Evolutionary conservation across 768 basidiomycete species (phyloP).

Genomic region (Mycena sanguinolenta): DNA sequence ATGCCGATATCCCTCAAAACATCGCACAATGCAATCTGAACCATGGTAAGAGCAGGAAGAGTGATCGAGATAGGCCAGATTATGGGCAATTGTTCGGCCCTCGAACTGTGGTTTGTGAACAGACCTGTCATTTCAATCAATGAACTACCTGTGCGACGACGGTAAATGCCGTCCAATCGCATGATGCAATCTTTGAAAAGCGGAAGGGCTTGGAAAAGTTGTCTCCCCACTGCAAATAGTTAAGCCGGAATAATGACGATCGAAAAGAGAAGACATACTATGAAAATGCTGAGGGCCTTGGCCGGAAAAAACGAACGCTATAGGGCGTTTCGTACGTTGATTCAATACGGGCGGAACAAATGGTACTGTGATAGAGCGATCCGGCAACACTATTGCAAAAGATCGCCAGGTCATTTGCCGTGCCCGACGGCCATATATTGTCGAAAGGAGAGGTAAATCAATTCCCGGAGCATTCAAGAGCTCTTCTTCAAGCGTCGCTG

Average conservation of each 20-base stretch:
- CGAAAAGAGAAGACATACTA: constrained; percentile 3
- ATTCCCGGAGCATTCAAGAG: neutral
- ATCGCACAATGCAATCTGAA: constrained; percentile 44
- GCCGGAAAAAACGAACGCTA: constrained; percentile 50
- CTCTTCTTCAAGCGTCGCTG: neutral
- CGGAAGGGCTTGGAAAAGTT: constrained; percentile 41
- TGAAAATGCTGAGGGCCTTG: constrained; percentile 50
- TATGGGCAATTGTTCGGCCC: neutral
- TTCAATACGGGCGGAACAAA: neutral
- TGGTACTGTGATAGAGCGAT: constrained; percentile 3
- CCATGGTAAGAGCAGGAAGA: constrained; percentile 45
- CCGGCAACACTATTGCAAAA: neutral
- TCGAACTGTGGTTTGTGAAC: constrained; percentile 24
- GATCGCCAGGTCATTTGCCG: neutral
- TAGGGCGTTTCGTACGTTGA: constrained; percentile 22
- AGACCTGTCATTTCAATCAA: constrained; percentile 44
- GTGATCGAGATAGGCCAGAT: constrained; percentile 36
- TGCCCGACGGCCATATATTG: too few species aligned
- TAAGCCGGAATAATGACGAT: neutral
- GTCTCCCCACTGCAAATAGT: constrained; percentile 40
- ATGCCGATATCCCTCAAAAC: constrained; percentile 40
- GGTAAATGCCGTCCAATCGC: neutral
- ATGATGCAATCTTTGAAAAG: constrained; percentile 9
- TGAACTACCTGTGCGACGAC: neutral
- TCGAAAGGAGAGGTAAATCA: neutral